Evolutionary conservation across 179 eudicot genomes (phyloP).

Genomic region (Corrigiola litoralis): DNA sequence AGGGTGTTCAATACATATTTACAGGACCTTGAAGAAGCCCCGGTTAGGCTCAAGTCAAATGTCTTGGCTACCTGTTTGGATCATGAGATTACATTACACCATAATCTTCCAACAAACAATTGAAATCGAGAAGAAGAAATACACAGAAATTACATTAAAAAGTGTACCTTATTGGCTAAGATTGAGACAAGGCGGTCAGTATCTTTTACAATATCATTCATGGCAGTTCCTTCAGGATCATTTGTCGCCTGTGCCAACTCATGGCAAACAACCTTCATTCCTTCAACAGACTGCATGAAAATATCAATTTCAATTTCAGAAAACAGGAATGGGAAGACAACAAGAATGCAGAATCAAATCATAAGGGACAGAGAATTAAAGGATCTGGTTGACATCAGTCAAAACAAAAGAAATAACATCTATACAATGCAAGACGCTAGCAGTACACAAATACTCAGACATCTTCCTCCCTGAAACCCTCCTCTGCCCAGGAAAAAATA

Average conservation of each 20-base stretch:
- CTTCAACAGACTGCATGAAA: slow-evolving; percentile 89
- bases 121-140: not conserved
- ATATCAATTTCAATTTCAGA: not conserved
- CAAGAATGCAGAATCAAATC: not conserved
- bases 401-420: not conserved
- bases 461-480: no score
- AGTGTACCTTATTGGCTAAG: slow-evolving; percentile 64
- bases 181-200: slow-evolving; percentile 90
- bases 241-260: slow-evolving; percentile 66
- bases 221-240: slow-evolving; percentile 80
- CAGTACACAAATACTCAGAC: no score
- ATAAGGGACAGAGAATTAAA: not conserved
- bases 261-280: slow-evolving; percentile 97
- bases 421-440: no score
- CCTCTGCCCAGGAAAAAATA: not conserved
- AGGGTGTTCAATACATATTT: slow-evolving; percentile 94
- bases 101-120: not conserved
- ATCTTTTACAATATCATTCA: slow-evolving; percentile 82
- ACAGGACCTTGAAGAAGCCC: slow-evolving; percentile 97
- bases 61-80: slow-evolving; percentile 76
- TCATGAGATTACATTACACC: not conserved
- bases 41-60: slow-evolving; percentile 81
- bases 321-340: not conserved
- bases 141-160: not conserved
- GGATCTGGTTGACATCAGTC: not conserved